phyloP scores from a whole-genome alignment of 1,139 yeast genomes.

The Groenewaldozyma sp. region DNA sequence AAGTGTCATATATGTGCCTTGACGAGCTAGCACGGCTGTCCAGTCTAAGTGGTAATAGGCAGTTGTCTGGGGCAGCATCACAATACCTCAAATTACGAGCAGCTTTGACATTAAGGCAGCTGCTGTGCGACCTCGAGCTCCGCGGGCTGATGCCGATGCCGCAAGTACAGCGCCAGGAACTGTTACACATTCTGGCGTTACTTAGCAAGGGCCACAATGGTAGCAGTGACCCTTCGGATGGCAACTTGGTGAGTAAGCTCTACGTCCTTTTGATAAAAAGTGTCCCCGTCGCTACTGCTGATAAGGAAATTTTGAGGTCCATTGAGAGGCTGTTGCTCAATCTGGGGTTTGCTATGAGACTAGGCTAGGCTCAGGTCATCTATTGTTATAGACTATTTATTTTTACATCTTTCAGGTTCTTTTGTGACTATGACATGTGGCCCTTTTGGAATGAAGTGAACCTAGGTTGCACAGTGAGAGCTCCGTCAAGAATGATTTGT shows the following conservation, averaged over 20 bases:
- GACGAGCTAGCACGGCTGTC: slow-evolving; percentile 34
- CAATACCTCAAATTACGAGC: slow-evolving; percentile 41
- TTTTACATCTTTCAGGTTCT: too few relatives aligned
- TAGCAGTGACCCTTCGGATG: not conserved
- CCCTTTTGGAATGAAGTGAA: too few relatives aligned
- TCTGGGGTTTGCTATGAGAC: not conserved
- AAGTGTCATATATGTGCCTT: slow-evolving; percentile 41
- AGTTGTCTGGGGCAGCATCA: slow-evolving; percentile 19
- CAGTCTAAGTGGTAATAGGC: slow-evolving; percentile 22
- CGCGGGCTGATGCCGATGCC: slow-evolving; percentile 47
- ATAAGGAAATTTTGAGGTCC: not conserved
- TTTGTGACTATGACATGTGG: too few relatives aligned
- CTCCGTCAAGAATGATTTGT: too few relatives aligned
- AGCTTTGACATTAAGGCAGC: slow-evolving; percentile 43
- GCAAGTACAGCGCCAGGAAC: slow-evolving; percentile 41
- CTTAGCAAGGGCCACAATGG: slow-evolving; percentile 2
- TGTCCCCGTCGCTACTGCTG: not conserved
- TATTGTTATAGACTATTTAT: too few relatives aligned
- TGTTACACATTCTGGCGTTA: slow-evolving; percentile 24
- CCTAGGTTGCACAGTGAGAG: too few relatives aligned
- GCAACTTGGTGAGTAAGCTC: not conserved
- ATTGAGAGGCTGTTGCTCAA: slow-evolving; percentile 1
- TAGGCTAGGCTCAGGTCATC: too few relatives aligned
- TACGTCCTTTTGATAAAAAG: not conserved
- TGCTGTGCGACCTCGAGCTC: slow-evolving; percentile 43